These are phyloP conservation scores for Pulicaria dysenterica DNA, from an alignment of 129 eudicot genomes.

Conservation along the genomic window DNA sequence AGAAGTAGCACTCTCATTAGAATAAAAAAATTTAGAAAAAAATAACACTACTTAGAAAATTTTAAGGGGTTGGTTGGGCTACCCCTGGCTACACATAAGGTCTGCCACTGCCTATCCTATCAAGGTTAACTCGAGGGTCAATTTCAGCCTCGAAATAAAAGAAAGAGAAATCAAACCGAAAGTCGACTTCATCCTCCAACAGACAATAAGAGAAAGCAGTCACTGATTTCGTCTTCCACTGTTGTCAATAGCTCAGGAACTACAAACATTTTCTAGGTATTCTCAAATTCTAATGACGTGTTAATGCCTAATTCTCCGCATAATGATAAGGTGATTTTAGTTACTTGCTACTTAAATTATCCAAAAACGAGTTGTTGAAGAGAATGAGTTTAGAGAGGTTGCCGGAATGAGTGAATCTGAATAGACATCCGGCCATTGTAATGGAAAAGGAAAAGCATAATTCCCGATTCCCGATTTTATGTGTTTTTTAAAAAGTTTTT, in stretches of 20 bases:
- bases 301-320: conserved; percentile 66
- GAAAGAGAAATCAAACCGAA: conserved; percentile 38
- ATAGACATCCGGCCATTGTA: no score
- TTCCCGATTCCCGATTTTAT: no score
- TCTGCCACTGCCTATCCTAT: conserved; percentile 22
- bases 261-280: conserved; percentile 40
- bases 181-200: conserved; percentile 22
- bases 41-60: no score
- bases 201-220: conserved; percentile 46
- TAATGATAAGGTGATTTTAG: conserved; percentile 39
- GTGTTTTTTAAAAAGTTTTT: no score
- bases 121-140: conserved; percentile 47
- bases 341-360: neutral
- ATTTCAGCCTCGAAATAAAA: conserved; percentile 32
- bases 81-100: no score
- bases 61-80: no score
- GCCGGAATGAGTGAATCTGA: no score
- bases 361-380: no score
- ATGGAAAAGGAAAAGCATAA: no score
- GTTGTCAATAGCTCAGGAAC: conserved; percentile 44
- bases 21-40: no score
- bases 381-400: no score
- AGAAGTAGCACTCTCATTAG: no score
- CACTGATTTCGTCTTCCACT: conserved; percentile 40
- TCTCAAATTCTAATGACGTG: conserved; percentile 58